A percentile compares a stretch with the other conserved stretches of the same genome.
These are phyloP conservation scores for Cyclocybe cylindracea DNA, from an alignment of 768 basidiomycete species.

Conservation along the genomic window DNA sequence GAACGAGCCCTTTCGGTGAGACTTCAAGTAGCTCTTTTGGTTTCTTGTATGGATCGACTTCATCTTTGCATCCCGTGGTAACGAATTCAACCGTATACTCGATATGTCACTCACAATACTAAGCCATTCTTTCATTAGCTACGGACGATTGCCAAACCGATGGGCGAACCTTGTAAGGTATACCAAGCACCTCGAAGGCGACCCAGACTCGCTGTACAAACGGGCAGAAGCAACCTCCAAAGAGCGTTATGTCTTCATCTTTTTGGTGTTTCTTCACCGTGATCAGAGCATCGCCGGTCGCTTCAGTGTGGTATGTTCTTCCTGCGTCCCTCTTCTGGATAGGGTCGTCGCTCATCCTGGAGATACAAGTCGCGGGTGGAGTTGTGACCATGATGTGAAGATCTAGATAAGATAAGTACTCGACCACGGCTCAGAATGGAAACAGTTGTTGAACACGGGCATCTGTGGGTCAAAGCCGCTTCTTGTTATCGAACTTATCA, in stretches of 20 bases:
- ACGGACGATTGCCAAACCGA: not conserved
- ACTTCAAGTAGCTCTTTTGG: slow-evolving; percentile 77
- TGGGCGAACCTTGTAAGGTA: slow-evolving; percentile 64
- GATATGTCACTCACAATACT: slow-evolving; percentile 20
- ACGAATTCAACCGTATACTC: not conserved
- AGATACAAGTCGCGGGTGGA: too few relatives aligned
- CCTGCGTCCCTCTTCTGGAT: slow-evolving; percentile 23
- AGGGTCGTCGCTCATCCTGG: not conserved
- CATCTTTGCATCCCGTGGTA: slow-evolving; percentile 43
- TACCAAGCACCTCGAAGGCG: slow-evolving; percentile 65
- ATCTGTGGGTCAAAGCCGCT: too few relatives aligned
- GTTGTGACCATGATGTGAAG: too few relatives aligned
- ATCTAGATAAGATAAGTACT: too few relatives aligned
- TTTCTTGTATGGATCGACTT: slow-evolving; percentile 84
- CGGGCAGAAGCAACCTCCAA: slow-evolving; percentile 75
- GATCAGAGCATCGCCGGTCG: slow-evolving; percentile 50
- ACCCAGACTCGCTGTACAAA: slow-evolving; percentile 86
- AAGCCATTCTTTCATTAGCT: not conserved
- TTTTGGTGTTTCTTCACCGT: slow-evolving; percentile 52
- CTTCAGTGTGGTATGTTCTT: slow-evolving; percentile 36
- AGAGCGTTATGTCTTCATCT: slow-evolving; percentile 61
- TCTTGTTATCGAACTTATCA: too few relatives aligned
- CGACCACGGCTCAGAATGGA: too few relatives aligned
- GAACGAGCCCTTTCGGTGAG: slow-evolving; percentile 83
- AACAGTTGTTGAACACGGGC: too few relatives aligned